A percentile compares a stretch with the other conserved stretches of the same genome.
These are phyloP conservation scores for Acmispon strigosus DNA, from an alignment of 306 rosid species.

Conservation along the genomic window DNA sequence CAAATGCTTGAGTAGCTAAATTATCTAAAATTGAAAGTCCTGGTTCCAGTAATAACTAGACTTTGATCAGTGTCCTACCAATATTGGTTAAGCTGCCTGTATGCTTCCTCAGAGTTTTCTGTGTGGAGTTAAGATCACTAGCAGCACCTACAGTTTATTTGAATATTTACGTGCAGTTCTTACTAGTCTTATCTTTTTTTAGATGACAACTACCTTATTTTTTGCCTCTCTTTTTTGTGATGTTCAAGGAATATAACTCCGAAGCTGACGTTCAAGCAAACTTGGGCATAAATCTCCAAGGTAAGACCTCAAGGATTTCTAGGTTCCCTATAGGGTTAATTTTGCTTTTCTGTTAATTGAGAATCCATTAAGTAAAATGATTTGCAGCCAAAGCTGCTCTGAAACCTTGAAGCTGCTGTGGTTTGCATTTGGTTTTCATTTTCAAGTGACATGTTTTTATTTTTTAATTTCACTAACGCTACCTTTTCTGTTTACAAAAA, in stretches of 20 bases:
- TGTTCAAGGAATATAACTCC: conserved; percentile 57
- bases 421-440: background rate
- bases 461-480: background rate
- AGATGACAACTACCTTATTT: background rate
- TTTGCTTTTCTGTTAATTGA: background rate
- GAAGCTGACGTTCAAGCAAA: conserved; percentile 84
- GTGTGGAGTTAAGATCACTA: background rate
- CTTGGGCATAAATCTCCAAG: conserved; percentile 47
- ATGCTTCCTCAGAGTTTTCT: background rate
- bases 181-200: background rate
- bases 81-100: background rate
- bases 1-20: background rate
- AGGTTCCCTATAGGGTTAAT: background rate
- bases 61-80: background rate
- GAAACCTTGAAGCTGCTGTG: background rate
- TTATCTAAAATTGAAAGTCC: background rate
- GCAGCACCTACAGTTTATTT: background rate
- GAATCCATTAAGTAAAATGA: background rate
- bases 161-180: background rate
- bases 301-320: conserved; percentile 35
- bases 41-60: background rate
- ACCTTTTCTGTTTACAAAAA: background rate
- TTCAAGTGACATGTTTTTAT: background rate
- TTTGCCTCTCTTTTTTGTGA: background rate
- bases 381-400: background rate